These are phyloP conservation scores for Entomophthora muscae DNA, from an alignment of 371 early-diverging fungal genomes.

Conservation along the genomic window DNA sequence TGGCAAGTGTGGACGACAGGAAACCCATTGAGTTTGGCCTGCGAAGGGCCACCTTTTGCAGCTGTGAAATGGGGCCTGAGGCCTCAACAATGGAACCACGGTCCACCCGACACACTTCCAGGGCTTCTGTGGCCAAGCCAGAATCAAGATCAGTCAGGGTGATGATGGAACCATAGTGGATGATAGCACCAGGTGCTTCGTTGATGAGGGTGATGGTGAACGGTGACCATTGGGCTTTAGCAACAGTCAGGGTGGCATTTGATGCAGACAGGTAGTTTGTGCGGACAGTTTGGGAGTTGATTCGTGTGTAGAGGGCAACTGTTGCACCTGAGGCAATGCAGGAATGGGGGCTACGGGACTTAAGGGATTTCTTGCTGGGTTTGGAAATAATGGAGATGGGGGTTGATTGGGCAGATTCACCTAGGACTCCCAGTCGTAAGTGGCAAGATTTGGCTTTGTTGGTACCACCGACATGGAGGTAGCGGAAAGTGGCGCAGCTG, in stretches of 20 bases:
- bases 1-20: not conserved
- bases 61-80: not conserved
- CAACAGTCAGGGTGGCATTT: not conserved
- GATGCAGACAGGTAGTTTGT: constrained; percentile 42
- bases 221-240: not conserved
- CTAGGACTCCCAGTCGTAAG: constrained; percentile 31
- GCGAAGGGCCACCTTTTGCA: not conserved
- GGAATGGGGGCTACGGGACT: constrained; percentile 43
- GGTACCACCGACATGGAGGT: constrained; percentile 54
- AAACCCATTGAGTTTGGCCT: not conserved
- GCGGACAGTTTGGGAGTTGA: constrained; percentile 60
- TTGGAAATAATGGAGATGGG: constrained; percentile 68
- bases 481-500: constrained; percentile 32
- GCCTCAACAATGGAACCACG: not conserved
- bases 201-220: not conserved
- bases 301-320: constrained; percentile 20
- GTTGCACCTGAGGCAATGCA: constrained; percentile 43
- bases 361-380: constrained; percentile 68
- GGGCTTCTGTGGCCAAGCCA: not conserved
- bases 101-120: not conserved
- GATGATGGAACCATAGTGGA: not conserved
- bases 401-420: constrained; percentile 19
- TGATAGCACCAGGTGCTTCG: not conserved
- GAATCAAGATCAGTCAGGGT: not conserved
- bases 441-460: constrained; percentile 60